Base-by-base conservation (phyloP, 2,329 filamentous ascomycete genomes). In the Botrytis paeoniae region DNA sequence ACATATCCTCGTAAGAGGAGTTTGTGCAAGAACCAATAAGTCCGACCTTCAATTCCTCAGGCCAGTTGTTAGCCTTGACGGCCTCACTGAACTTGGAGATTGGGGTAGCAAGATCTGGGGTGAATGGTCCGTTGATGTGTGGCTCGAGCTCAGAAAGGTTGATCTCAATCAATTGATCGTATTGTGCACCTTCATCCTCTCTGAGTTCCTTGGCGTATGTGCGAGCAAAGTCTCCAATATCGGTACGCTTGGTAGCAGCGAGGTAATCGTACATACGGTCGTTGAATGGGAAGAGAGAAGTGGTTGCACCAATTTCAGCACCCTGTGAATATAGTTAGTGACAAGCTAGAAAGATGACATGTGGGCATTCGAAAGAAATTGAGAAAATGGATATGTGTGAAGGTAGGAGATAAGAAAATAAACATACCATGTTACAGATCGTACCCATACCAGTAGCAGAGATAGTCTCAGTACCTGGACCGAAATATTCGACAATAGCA, bases 21-120 rank as follows among this genome's bases (percentile, higher is more conserved):
- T 99, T 99, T 80, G 96, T 99, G 93, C 96, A 99, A 80, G 95
- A 98, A 79, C 96, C 96, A 81, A 99, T 98, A 73, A 99, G 87
- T 82, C 95, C 95, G 78, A 97, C 96, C 87, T 97, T 98, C 81
- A 99, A 88, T 82, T 97, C 94, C 84, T 96, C 91, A 32, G 96
- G 96, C 96, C 96, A 99, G 84, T 91, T 90, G 86, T 99, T 97
- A 81, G 91, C 90, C 87, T 97, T 94, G 81, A 95, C 95, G 78
- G 94, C 93, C 81, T 97, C 92, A 85, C 93, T 94, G 87, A 98
- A 97, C 87, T 98, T 96, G 85, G 94, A 97, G 83, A 99, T 97
- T 69, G 96, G 96, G 12, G 96, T 98, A 72, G 94, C 95, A 85
- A 99, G 88, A 89, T 99, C 96, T 75, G 96, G 96, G 41, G 96